Percentiles rank a stretch among this genome's conserved stretches.
Conservation (phyloP, 768 basidiomycete genomes). For the Mycena polygramma region DNA sequence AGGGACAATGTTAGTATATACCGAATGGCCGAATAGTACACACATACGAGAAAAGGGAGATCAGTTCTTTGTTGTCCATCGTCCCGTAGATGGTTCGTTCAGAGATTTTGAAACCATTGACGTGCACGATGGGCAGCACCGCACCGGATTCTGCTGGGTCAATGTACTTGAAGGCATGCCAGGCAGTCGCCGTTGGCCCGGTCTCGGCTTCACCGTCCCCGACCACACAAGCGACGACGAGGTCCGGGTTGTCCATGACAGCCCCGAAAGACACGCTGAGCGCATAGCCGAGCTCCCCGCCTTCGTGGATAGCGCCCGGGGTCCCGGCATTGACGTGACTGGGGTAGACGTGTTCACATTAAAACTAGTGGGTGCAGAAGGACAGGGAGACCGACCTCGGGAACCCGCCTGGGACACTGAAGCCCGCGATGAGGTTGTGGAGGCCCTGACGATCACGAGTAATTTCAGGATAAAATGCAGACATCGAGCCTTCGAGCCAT, state of each 20-base stretch:
- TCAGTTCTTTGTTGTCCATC: constrained; percentile 91
- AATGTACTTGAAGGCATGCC: constrained; percentile 92
- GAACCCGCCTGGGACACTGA: constrained; percentile 88
- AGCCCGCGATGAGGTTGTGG: constrained; percentile 76
- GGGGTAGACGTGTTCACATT: not conserved
- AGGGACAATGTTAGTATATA: constrained; percentile 16
- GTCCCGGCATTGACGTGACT: constrained; percentile 87
- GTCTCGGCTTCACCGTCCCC: constrained; percentile 92
- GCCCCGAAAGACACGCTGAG: constrained; percentile 89
- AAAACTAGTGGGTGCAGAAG: not conserved
- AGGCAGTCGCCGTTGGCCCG: constrained; percentile 85
- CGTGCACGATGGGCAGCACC: constrained; percentile 90
- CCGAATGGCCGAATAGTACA: not conserved
- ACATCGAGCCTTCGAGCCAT: constrained; percentile 85
- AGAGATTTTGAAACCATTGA: constrained; percentile 92
- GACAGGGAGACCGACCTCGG: constrained; percentile 66
- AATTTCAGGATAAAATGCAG: constrained; percentile 69
- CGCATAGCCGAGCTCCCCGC: constrained; percentile 91
- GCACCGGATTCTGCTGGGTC: constrained; percentile 93
- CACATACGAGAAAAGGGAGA: constrained; percentile 76
- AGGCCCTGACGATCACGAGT: constrained; percentile 70
- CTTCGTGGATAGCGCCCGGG: constrained; percentile 93
- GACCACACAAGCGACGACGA: constrained; percentile 84
- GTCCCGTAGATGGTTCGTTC: constrained; percentile 91
- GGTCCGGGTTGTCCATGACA: constrained; percentile 92